Conservation (phyloP, 2,329 filamentous ascomycete species). For the Pseudocercospora vitis region DNA sequence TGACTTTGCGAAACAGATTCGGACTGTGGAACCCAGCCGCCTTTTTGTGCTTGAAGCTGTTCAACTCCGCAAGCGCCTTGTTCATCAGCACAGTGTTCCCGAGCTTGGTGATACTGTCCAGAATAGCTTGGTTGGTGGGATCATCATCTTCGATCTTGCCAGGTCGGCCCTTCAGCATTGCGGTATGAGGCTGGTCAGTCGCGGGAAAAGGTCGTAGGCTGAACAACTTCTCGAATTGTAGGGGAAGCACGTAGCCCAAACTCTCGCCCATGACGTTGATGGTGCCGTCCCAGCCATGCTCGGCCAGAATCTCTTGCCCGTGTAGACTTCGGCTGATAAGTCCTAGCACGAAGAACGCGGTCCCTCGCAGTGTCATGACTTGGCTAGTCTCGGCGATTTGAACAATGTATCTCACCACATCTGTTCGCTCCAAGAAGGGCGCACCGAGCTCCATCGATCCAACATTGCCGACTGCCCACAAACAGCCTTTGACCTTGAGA, state of each 20-base stretch:
- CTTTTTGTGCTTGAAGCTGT: slow-evolving; percentile 58
- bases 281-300: slow-evolving; percentile 90
- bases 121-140: slow-evolving; percentile 67
- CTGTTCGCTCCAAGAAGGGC: slow-evolving; percentile 84
- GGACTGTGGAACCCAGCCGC: slow-evolving; percentile 73
- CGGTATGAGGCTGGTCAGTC: slow-evolving; percentile 12
- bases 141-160: slow-evolving; percentile 46
- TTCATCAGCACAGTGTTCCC: slow-evolving; percentile 93
- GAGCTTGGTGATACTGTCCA: slow-evolving; percentile 82
- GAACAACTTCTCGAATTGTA: slow-evolving; percentile 74
- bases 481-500: slow-evolving; percentile 90
- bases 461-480: slow-evolving; percentile 98
- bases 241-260: slow-evolving; percentile 82
- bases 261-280: slow-evolving; percentile 79
- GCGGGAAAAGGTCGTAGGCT: slow-evolving; percentile 51
- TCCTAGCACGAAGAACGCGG: slow-evolving; percentile 93
- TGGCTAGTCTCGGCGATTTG: slow-evolving; percentile 83
- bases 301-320: slow-evolving; percentile 84
- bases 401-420: slow-evolving; percentile 85
- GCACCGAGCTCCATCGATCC: slow-evolving; percentile 97
- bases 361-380: slow-evolving; percentile 90
- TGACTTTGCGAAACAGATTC: slow-evolving; percentile 77
- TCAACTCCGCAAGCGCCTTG: slow-evolving; percentile 77
- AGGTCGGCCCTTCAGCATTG: slow-evolving; percentile 21
- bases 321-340: slow-evolving; percentile 89